A percentile compares a stretch with the other conserved stretches of the same genome.
These are phyloP conservation scores for Glebionis coronaria DNA, from an alignment of 129 eudicot species.

Conservation along the genomic window DNA sequence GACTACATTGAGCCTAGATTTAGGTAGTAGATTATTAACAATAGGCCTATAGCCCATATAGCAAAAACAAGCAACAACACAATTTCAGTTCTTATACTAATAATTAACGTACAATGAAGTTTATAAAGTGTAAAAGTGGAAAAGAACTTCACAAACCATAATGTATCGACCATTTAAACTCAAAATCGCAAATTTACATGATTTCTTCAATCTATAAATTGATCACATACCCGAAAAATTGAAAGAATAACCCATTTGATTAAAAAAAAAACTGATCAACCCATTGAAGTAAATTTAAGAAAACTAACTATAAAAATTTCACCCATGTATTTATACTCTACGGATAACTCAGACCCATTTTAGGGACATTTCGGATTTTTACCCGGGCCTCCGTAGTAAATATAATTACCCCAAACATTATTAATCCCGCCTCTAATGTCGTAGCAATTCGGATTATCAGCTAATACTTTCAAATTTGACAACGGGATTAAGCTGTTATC, in stretches of 20 bases:
- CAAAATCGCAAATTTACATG: constrained; percentile 30
- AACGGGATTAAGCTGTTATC: constrained; percentile 70
- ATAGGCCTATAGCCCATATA: too few relatives aligned
- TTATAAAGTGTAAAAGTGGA: background rate
- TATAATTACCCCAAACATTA: constrained; percentile 88
- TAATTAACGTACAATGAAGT: background rate
- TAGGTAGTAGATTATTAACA: too few relatives aligned
- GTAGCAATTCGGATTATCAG: constrained; percentile 90
- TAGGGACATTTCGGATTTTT: constrained; percentile 67
- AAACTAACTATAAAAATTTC: constrained; percentile 18
- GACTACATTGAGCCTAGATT: too few relatives aligned
- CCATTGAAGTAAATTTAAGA: constrained; percentile 11
- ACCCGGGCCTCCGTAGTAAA: constrained; percentile 96
- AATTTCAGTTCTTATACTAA: too few relatives aligned
- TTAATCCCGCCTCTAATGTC: constrained; percentile 77
- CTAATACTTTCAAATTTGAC: constrained; percentile 55
- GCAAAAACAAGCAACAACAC: background rate
- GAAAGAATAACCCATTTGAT: constrained; percentile 23
- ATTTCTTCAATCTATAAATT: constrained; percentile 23
- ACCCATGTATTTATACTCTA: constrained; percentile 29
- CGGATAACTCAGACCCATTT: constrained; percentile 15
- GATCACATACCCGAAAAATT: constrained; percentile 20
- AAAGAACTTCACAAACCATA: constrained; percentile 9
- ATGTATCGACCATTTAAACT: constrained; percentile 26
- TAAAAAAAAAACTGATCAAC: constrained; percentile 14